A percentile compares a stretch with the other conserved stretches of the same genome.
Conservation (phyloP, 805 yeast species). For the Ascoidea tarda region DNA sequence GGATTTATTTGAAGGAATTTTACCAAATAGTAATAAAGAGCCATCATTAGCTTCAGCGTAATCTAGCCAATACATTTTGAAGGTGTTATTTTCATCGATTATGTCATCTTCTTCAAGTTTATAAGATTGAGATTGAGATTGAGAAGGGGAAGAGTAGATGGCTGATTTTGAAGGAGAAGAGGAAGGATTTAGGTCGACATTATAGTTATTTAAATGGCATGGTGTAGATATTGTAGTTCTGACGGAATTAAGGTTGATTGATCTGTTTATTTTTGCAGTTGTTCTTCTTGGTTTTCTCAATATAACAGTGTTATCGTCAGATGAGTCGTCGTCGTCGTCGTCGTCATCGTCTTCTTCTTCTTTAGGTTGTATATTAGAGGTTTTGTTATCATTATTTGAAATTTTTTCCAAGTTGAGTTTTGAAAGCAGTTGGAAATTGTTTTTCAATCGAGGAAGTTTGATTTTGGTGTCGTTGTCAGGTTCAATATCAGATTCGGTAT, state of each 20-base stretch:
- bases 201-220: conserved; percentile 2
- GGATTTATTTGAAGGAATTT: conserved; percentile 45
- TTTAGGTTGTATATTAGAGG: neutral
- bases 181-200: conserved; percentile 6
- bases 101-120: conserved; percentile 19
- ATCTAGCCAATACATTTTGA: conserved; percentile 85
- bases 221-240: conserved; percentile 7
- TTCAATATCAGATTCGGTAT: too few species aligned
- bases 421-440: too few species aligned
- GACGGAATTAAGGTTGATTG: conserved; percentile 25
- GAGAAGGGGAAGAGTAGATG: conserved; percentile 2
- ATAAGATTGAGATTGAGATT: neutral
- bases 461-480: too few species aligned
- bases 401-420: conserved; percentile 8
- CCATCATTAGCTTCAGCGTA: conserved; percentile 58
- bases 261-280: conserved; percentile 25
- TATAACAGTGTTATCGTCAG: conserved; percentile 46
- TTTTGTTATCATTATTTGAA: conserved; percentile 1
- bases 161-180: conserved; percentile 14
- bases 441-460: too few species aligned
- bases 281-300: conserved; percentile 36
- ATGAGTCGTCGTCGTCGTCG: conserved; percentile 22
- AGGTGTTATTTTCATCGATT: conserved; percentile 26
- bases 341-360: conserved; percentile 12
- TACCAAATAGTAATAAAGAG: conserved; percentile 67